These are phyloP conservation scores for Thielaviopsis cerberus DNA, from an alignment of 2,329 filamentous ascomycete genomes.

Conservation along the genomic window DNA sequence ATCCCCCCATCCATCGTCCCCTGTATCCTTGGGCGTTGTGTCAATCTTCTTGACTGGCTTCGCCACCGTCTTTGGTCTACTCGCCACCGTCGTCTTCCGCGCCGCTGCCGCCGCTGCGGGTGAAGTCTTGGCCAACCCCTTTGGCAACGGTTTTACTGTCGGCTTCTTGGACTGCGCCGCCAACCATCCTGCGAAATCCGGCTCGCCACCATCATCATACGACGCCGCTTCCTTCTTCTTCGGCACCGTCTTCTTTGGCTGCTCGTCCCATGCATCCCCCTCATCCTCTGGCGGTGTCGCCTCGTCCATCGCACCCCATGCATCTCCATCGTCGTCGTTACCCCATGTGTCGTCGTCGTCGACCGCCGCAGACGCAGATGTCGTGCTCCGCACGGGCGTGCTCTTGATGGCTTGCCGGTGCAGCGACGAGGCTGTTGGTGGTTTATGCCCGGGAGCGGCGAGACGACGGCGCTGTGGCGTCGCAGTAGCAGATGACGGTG, in stretches of 20 bases:
- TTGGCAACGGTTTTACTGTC: conserved; percentile 50
- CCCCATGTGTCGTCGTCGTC: conserved; percentile 25
- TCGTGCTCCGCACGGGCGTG: conserved; percentile 25
- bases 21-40: conserved; percentile 42
- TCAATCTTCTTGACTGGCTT: conserved; percentile 47
- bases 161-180: conserved; percentile 64
- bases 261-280: conserved; percentile 23
- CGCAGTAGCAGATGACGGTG: conserved; percentile 18
- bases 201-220: conserved; percentile 58
- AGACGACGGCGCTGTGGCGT: conserved; percentile 27
- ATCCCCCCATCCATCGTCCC: conserved; percentile 46
- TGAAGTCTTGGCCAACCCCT: conserved; percentile 52
- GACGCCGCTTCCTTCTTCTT: conserved; percentile 13
- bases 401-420: conserved; percentile 42
- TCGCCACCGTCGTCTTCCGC: conserved; percentile 22
- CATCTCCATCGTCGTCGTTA: conserved; percentile 32
- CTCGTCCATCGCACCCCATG: conserved; percentile 57
- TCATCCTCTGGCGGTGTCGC: conserved; percentile 28
- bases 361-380: conserved; percentile 24
- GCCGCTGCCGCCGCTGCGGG: conserved; percentile 19
- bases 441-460: conserved; percentile 19
- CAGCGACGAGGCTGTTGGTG: conserved; percentile 37
- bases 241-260: conserved; percentile 13
- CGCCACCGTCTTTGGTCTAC: conserved; percentile 13
- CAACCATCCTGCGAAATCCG: conserved; percentile 90